phyloP scores from a whole-genome alignment of 371 early-diverging fungal genomes.

The Batrachochytrium dendrobatidis region DNA sequence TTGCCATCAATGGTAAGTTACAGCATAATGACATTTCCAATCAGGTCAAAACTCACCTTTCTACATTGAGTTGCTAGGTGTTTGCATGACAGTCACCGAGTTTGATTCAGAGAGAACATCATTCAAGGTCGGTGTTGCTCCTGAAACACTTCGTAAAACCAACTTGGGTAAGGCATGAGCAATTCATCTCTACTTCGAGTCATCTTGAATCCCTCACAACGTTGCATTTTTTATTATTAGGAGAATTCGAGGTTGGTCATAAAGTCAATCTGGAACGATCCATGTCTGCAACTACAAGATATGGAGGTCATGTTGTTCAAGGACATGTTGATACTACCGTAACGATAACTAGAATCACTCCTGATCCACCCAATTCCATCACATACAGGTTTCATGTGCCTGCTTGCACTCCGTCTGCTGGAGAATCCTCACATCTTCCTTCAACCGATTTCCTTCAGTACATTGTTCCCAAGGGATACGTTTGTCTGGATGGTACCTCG shows the following conservation, averaged over 20 bases:
- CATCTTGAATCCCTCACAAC: conserved; percentile 3
- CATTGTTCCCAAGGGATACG: conserved; percentile 91
- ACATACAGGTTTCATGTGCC: conserved; percentile 65
- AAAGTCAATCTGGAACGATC: conserved; percentile 88
- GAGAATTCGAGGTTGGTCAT: conserved; percentile 66
- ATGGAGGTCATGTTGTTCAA: conserved; percentile 93
- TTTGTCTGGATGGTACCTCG: conserved; percentile 88
- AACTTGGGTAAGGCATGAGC: conserved; percentile 59
- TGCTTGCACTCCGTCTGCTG: conserved; percentile 27
- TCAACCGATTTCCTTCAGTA: conserved; percentile 71
- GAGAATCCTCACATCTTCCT: neutral
- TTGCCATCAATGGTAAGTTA: conserved; percentile 78
- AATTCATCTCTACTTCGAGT: neutral
- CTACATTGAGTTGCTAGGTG: conserved; percentile 44
- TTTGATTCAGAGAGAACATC: conserved; percentile 53
- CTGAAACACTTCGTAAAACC: conserved; percentile 86
- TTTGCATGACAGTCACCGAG: conserved; percentile 93
- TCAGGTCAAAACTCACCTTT: neutral
- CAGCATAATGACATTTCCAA: conserved; percentile 4
- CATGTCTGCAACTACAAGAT: conserved; percentile 72
- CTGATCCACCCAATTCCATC: conserved; percentile 80
- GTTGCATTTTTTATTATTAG: conserved; percentile 27
- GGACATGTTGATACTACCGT: conserved; percentile 92
- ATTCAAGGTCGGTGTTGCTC: conserved; percentile 89
- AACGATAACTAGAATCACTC: conserved; percentile 58